Evolutionary conservation across 2,329 filamentous ascomycete genomes (phyloP).

Genomic region (Penicillium sp.): DNA sequence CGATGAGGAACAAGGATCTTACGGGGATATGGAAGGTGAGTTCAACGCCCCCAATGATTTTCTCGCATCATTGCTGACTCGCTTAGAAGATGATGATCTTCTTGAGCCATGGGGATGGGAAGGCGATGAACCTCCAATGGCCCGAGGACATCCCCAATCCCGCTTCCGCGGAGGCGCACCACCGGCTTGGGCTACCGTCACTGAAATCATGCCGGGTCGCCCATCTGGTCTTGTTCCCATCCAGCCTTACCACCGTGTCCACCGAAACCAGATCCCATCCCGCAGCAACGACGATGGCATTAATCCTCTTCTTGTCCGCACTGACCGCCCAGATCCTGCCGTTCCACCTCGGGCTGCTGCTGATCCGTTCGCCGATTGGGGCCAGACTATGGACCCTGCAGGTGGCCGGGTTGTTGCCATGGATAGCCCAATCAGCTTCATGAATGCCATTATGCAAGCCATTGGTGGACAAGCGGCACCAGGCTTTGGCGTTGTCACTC

Average conservation of each 20-base stretch:
- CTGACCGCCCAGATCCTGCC: constrained; percentile 33
- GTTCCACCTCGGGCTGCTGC: constrained; percentile 35
- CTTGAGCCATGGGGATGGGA: constrained; percentile 51
- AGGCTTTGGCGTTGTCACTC: constrained; percentile 42
- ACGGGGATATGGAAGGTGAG: constrained; percentile 37
- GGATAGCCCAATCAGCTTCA: constrained; percentile 54
- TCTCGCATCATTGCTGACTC: constrained; percentile 30
- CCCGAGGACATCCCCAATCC: constrained; percentile 46
- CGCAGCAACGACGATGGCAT: constrained; percentile 72
- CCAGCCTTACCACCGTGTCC: constrained; percentile 42
- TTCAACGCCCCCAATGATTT: background rate
- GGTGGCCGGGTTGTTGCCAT: constrained; percentile 44
- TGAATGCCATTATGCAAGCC: constrained; percentile 57
- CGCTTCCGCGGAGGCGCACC: constrained; percentile 55
- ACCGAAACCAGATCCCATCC: constrained; percentile 45
- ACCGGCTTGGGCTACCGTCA: constrained; percentile 63
- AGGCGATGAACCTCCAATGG: constrained; percentile 49
- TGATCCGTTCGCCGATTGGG: constrained; percentile 52
- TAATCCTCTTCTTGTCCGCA: constrained; percentile 79
- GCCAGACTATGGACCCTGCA: constrained; percentile 50
- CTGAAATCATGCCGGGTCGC: constrained; percentile 55
- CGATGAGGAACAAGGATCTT: constrained; percentile 44
- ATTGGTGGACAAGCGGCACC: constrained; percentile 46
- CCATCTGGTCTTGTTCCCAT: constrained; percentile 36
- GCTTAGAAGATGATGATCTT: constrained; percentile 33